Evolutionary conservation across 192 early-diverging fungal genomes (phyloP).

Genomic region (Gonapodya sp.): DNA sequence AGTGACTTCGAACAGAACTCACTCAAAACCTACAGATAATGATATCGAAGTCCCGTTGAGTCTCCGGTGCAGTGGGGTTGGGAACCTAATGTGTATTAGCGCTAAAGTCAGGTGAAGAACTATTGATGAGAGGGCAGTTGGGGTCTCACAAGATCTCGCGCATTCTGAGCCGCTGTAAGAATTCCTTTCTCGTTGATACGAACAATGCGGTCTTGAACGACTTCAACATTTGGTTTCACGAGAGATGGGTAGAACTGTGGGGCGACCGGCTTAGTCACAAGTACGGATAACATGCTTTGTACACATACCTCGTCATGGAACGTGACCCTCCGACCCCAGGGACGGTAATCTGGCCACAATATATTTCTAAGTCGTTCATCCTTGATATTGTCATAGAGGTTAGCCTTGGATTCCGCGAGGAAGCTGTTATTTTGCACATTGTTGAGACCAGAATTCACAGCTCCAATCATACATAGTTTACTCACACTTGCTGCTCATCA

Average conservation of each 20-base stretch:
- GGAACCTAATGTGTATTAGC: neutral
- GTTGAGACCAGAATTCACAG: no score
- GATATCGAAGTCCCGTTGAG: neutral
- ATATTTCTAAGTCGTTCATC: slow-evolving; percentile 1
- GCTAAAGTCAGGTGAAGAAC: neutral
- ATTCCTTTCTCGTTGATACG: neutral
- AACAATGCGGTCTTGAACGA: slow-evolving; percentile 7
- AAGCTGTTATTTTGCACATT: neutral
- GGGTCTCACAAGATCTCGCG: neutral
- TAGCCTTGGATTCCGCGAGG: neutral
- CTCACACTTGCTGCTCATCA: neutral
- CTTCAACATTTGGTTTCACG: neutral
- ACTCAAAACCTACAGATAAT: neutral
- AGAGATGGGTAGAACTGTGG: slow-evolving; percentile 3
- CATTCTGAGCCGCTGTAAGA: neutral
- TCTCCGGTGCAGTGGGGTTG: neutral
- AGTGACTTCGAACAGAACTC: neutral
- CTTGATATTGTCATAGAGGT: slow-evolving; percentile 9
- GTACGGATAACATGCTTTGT: no score
- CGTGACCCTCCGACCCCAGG: neutral
- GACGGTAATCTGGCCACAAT: neutral
- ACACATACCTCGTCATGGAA: slow-evolving; percentile 2
- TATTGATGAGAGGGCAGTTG: no score
- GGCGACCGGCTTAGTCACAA: neutral
- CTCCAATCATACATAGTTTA: neutral